Evolutionary conservation across 192 early-diverging fungal species (phyloP).

Genomic region (Podila verticillata): DNA sequence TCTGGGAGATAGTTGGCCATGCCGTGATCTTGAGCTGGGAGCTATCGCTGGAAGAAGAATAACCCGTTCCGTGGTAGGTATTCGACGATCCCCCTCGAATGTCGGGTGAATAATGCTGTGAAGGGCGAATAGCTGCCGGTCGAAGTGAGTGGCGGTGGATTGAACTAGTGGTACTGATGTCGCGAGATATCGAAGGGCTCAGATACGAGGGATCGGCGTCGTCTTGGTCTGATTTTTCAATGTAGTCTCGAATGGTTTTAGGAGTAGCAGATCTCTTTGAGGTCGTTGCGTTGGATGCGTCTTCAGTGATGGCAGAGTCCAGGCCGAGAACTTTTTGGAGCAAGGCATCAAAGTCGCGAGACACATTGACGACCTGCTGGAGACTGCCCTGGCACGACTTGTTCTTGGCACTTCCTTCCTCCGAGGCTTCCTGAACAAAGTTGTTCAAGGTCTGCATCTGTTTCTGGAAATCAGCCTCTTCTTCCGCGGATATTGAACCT

Average conservation of each 20-base stretch:
- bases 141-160: conserved; percentile 16
- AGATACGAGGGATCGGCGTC: neutral
- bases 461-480: neutral
- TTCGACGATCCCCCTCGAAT: neutral
- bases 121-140: neutral
- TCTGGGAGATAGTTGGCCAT: neutral
- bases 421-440: neutral
- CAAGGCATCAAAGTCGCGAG: conserved; percentile 15
- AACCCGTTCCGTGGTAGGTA: conserved; percentile 4
- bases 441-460: neutral
- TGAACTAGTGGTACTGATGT: conserved; percentile 14
- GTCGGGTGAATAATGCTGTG: neutral
- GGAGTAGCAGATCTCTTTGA: neutral
- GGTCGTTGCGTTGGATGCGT: neutral
- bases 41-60: neutral
- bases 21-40: conserved; percentile 18
- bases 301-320: neutral
- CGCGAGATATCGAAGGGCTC: conserved; percentile 16
- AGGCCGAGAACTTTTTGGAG: conserved; percentile 25
- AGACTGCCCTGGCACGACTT: conserved; percentile 16
- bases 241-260: conserved; percentile 8
- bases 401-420: neutral
- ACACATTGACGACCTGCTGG: conserved; percentile 15
- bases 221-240: conserved; percentile 22
- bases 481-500: neutral